A percentile compares a stretch with the other conserved stretches of the same genome.
Evolutionary conservation across 106 monocot genomes (phyloP).

Genomic region (Narthecium ossifragum): DNA sequence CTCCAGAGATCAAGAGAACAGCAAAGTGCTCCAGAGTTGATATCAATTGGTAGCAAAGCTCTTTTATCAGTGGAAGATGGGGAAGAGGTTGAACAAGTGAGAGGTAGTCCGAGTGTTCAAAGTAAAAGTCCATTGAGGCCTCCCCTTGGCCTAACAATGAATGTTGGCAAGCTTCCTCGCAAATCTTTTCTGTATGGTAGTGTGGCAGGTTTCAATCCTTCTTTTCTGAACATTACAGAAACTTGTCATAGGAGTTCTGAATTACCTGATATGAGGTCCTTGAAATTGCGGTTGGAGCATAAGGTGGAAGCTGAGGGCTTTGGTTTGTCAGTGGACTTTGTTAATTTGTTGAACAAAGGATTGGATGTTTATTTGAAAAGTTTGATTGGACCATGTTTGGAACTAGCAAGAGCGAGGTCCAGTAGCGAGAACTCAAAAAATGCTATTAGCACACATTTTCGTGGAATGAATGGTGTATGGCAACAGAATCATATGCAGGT

Average conservation of each 20-base stretch:
- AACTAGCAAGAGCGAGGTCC: constrained; percentile 52
- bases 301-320: constrained; percentile 44
- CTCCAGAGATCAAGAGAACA: constrained; percentile 31
- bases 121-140: constrained; percentile 80
- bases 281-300: constrained; percentile 35
- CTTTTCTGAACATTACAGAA: constrained; percentile 11
- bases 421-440: constrained; percentile 4
- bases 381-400: constrained; percentile 66
- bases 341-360: constrained; percentile 47
- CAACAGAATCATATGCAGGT: constrained; percentile 22
- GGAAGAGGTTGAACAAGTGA: constrained; percentile 91
- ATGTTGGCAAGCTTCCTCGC: constrained; percentile 8
- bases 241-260: constrained; percentile 26
- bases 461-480: constrained; percentile 12
- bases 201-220: constrained; percentile 4
- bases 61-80: constrained; percentile 80
- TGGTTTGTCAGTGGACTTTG: constrained; percentile 36
- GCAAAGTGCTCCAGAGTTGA: constrained; percentile 35
- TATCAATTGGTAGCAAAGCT: constrained; percentile 79
- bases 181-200: constrained; percentile 7
- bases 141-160: constrained; percentile 57
- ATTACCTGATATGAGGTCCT: constrained; percentile 40
- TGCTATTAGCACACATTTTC: constrained; percentile 18
- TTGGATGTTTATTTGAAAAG: constrained; percentile 60
- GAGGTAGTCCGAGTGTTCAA: constrained; percentile 70